These are phyloP conservation scores for Torulaspora indica DNA, from an alignment of 805 yeast species.

Conservation along the genomic window DNA sequence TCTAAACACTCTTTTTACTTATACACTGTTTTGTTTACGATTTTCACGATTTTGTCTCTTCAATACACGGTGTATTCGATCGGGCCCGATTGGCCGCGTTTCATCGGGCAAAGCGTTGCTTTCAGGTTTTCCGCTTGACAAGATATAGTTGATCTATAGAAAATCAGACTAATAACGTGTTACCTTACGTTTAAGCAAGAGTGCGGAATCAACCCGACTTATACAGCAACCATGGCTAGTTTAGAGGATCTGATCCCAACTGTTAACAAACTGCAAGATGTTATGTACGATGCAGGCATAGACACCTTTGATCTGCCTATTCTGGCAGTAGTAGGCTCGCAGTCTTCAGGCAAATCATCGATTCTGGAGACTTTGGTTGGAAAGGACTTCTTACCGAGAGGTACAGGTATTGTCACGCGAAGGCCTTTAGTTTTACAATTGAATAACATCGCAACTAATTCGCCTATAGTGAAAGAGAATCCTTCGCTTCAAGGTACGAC, in stretches of 20 bases:
- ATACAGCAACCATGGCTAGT: conserved; percentile 26
- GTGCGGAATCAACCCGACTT: no score
- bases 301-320: conserved; percentile 87
- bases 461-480: conserved; percentile 36
- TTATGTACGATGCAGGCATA: conserved; percentile 95
- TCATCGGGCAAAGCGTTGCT: conserved; percentile 9
- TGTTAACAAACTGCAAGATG: conserved; percentile 88
- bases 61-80: conserved; percentile 7
- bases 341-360: conserved; percentile 92
- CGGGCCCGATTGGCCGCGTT: conserved; percentile 17
- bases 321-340: conserved; percentile 95
- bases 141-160: neutral
- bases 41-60: neutral
- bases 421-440: conserved; percentile 88
- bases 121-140: neutral
- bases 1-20: neutral
- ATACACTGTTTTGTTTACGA: neutral
- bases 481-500: neutral
- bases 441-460: conserved; percentile 49
- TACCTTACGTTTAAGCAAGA: no score
- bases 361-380: conserved; percentile 94
- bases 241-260: conserved; percentile 59
- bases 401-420: conserved; percentile 95
- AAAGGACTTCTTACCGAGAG: conserved; percentile 92
- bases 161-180: neutral